A percentile compares a stretch with the other conserved stretches of the same genome.
Evolutionary conservation across 2,329 filamentous ascomycete species (phyloP).

Genomic region (Chrysoporthe cubensis): DNA sequence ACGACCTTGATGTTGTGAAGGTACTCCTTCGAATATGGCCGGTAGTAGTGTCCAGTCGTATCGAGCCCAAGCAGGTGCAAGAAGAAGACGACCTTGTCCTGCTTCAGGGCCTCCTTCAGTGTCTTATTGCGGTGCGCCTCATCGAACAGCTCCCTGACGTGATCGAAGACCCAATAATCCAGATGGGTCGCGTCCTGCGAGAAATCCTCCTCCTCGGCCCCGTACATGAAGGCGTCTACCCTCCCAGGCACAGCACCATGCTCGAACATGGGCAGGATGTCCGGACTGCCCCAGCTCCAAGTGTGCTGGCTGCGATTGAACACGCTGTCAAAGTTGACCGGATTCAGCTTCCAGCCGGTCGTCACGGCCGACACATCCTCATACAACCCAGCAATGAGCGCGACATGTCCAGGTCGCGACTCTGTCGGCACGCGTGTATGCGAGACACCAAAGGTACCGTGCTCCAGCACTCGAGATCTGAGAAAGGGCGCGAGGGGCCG

Average conservation of each 20-base stretch:
- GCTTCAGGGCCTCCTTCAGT: slow-evolving; percentile 70
- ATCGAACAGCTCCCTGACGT: slow-evolving; percentile 83
- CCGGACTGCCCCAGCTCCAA: slow-evolving; percentile 98
- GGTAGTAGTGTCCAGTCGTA: slow-evolving; percentile 82
- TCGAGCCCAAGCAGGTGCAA: slow-evolving; percentile 91
- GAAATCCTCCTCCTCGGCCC: slow-evolving; percentile 86
- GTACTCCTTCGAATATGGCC: slow-evolving; percentile 95
- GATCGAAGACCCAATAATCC: slow-evolving; percentile 95
- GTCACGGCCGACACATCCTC: slow-evolving; percentile 97
- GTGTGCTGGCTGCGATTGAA: slow-evolving; percentile 97
- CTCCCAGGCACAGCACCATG: slow-evolving; percentile 85
- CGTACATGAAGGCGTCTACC: slow-evolving; percentile 86
- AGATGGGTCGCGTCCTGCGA: slow-evolving; percentile 79
- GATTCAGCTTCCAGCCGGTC: slow-evolving; percentile 98
- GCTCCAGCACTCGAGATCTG: slow-evolving; percentile 82
- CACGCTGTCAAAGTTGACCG: slow-evolving; percentile 97
- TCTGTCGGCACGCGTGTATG: slow-evolving; percentile 97
- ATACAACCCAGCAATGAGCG: slow-evolving; percentile 93
- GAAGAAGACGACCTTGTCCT: slow-evolving; percentile 94
- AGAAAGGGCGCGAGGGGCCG: slow-evolving; percentile 89
- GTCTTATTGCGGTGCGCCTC: slow-evolving; percentile 78
- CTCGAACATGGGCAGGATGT: slow-evolving; percentile 97
- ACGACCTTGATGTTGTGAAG: slow-evolving; percentile 93
- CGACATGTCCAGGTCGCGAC: slow-evolving; percentile 94
- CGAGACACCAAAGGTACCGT: slow-evolving; percentile 95